Percentiles rank a stretch among this genome's conserved stretches.
Conservation (phyloP, 257 asterid genomes). For the Solanum medicagineum region DNA sequence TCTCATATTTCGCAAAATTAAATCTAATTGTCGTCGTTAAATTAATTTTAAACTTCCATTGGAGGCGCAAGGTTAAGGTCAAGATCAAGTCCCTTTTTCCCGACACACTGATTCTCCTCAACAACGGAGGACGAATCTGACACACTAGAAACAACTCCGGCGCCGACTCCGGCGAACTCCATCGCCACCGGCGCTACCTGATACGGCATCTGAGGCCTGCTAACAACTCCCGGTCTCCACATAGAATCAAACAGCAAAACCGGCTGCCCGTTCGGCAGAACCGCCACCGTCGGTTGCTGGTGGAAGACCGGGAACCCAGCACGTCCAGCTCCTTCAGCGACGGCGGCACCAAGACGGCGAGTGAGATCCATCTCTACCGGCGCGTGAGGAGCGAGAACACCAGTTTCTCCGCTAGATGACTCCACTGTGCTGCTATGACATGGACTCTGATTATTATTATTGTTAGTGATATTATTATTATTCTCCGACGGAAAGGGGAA, state of each 20-base stretch:
- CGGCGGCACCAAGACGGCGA: conserved; percentile 49
- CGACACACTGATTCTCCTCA: conserved; percentile 48
- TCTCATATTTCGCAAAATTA: background rate
- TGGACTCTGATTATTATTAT: conserved; percentile 21
- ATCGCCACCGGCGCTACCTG: conserved; percentile 12
- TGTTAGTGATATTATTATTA: no score
- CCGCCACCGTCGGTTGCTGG: conserved; percentile 47
- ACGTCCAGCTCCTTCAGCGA: background rate
- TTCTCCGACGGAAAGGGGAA: conserved; percentile 32
- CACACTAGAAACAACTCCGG: conserved; percentile 30
- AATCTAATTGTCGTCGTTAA: background rate
- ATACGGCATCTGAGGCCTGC: background rate
- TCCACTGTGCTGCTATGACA: conserved; percentile 81
- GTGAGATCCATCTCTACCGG: conserved; percentile 66
- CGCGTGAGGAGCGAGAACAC: conserved; percentile 34
- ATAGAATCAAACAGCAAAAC: conserved; percentile 24
- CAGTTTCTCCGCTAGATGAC: conserved; percentile 42
- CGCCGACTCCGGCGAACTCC: conserved; percentile 10
- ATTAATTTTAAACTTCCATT: conserved; percentile 30
- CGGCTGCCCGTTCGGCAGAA: conserved; percentile 53
- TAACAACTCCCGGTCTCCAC: background rate
- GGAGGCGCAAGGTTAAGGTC: conserved; percentile 86
- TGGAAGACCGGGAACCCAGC: conserved; percentile 21
- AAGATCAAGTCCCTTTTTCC: conserved; percentile 45
- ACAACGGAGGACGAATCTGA: conserved; percentile 81